Percentiles rank a stretch among this genome's conserved stretches.
Conservation (phyloP, 345 rosid genomes). For the Populus pruinosa region DNA sequence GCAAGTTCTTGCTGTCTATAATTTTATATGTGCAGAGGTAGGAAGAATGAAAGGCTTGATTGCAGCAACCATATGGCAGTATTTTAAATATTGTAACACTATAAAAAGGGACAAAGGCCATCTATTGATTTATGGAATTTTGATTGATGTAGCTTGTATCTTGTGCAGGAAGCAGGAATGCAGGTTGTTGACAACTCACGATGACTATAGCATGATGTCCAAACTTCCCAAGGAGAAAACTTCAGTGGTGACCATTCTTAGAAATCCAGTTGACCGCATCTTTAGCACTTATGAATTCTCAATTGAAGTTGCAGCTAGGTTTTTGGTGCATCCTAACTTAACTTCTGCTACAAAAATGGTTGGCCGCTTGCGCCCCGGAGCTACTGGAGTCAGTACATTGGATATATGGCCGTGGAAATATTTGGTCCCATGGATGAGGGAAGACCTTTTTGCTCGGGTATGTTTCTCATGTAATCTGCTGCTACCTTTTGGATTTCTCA, state of each 20-base stretch:
- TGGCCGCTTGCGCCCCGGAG: constrained; percentile 54
- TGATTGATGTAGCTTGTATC: constrained; percentile 11
- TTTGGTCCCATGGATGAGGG: constrained; percentile 98
- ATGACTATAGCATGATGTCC: constrained; percentile 92
- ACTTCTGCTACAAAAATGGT: constrained; percentile 71
- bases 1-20: not conserved
- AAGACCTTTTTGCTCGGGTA: constrained; percentile 93
- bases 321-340: constrained; percentile 91
- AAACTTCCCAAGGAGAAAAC: constrained; percentile 77
- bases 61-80: not conserved
- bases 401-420: constrained; percentile 99
- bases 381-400: constrained; percentile 73
- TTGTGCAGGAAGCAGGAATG: constrained; percentile 68
- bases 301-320: constrained; percentile 92
- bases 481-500: not conserved
- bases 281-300: constrained; percentile 95
- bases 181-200: constrained; percentile 83
- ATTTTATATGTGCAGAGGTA: not conserved
- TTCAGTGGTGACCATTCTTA: constrained; percentile 83
- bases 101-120: not conserved
- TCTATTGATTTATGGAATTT: not conserved
- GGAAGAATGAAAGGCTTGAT: not conserved
- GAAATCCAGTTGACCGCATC: constrained; percentile 84
- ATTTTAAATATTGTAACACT: not conserved
- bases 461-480: constrained; percentile 12